Percentiles rank a stretch among this genome's conserved stretches.
These are phyloP conservation scores for Quercus cerris DNA, from an alignment of 306 rosid species.

Conservation along the genomic window DNA sequence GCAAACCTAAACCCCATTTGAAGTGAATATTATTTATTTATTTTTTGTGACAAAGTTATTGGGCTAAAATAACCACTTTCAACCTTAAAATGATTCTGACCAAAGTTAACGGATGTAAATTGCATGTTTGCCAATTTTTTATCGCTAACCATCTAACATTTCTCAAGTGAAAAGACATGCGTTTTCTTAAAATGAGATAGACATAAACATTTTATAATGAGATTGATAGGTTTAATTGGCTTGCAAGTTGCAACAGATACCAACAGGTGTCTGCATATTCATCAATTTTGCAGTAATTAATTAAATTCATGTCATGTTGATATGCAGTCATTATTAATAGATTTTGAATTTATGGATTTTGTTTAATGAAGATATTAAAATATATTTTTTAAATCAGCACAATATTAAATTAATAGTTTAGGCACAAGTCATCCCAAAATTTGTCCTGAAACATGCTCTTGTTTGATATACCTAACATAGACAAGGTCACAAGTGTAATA, in stretches of 20 bases:
- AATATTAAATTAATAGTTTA: neutral
- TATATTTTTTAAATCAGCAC: neutral
- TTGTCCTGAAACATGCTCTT: neutral
- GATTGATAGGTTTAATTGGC: neutral
- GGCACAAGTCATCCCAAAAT: neutral
- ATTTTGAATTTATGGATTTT: neutral
- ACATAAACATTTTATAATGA: neutral
- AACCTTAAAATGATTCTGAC: no score
- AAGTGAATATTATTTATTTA: no score
- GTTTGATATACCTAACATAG: neutral
- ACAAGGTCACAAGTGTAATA: neutral
- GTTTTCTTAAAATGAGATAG: neutral
- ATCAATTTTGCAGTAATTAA: neutral
- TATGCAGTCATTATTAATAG: neutral
- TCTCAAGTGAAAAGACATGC: no score
- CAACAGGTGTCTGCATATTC: neutral
- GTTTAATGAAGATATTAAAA: neutral
- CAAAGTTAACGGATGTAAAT: no score
- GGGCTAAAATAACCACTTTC: no score
- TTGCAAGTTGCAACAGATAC: neutral
- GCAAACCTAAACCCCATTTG: no score
- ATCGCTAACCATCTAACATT: no score
- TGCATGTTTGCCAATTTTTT: no score
- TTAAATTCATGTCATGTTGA: neutral
- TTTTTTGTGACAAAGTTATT: no score